Evolutionary conservation across 2,329 filamentous ascomycete species (phyloP).

Genomic region (Orbilia brochopaga): DNA sequence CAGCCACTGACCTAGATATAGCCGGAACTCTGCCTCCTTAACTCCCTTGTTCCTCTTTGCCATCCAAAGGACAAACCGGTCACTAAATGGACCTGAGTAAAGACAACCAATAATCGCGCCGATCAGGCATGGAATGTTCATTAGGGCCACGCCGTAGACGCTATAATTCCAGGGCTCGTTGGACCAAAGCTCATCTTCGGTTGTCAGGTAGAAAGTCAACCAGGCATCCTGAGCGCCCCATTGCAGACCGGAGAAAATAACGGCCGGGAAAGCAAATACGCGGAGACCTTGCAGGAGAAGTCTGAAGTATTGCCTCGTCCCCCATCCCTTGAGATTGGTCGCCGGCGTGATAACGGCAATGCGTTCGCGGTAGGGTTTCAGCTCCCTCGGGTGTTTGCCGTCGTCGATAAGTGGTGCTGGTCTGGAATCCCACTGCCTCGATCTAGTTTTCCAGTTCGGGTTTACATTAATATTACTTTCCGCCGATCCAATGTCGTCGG

Average conservation of each 20-base stretch:
- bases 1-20: no score
- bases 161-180: slow-evolving; percentile 65
- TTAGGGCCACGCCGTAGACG: slow-evolving; percentile 64
- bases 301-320: slow-evolving; percentile 64
- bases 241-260: slow-evolving; percentile 66
- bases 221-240: slow-evolving; percentile 69
- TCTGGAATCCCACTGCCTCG: no score
- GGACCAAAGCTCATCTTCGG: slow-evolving; percentile 66
- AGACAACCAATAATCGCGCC: slow-evolving; percentile 65
- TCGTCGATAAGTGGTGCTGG: slow-evolving; percentile 50
- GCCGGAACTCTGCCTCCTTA: slow-evolving; percentile 65
- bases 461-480: slow-evolving; percentile 26
- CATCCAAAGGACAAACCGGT: slow-evolving; percentile 66
- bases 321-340: slow-evolving; percentile 63
- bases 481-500: slow-evolving; percentile 21
- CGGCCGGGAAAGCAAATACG: slow-evolving; percentile 66
- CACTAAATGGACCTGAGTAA: slow-evolving; percentile 66
- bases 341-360: slow-evolving; percentile 66
- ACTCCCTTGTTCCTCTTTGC: slow-evolving; percentile 64
- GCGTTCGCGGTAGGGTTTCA: slow-evolving; percentile 64
- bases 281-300: slow-evolving; percentile 65
- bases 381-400: slow-evolving; percentile 52
- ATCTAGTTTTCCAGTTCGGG: slow-evolving; percentile 28
- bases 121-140: slow-evolving; percentile 66
- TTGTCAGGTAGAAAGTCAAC: slow-evolving; percentile 66